A percentile compares a stretch with the other conserved stretches of the same genome.
Evolutionary conservation across 805 yeast genomes (phyloP).

Genomic region (Cyberlindnera lachancei): DNA sequence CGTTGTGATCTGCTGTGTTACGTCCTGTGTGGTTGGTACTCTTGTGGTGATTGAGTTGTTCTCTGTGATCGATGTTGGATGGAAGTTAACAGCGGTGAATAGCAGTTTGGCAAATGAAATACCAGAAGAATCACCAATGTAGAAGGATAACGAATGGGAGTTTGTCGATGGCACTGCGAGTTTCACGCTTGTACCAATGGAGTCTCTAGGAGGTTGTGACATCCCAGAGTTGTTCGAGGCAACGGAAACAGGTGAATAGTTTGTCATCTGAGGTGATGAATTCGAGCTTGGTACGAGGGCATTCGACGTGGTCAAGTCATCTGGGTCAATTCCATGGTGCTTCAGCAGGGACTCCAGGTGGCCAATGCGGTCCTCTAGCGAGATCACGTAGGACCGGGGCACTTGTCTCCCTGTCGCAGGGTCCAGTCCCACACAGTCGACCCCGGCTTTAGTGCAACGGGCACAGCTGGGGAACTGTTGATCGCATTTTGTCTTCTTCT

Average conservation of each 20-base stretch:
- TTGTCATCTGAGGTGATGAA: not conserved
- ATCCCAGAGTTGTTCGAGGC: slow-evolving; percentile 3
- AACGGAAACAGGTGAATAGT: slow-evolving; percentile 3
- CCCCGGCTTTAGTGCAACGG: slow-evolving; percentile 51
- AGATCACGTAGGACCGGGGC: slow-evolving; percentile 71
- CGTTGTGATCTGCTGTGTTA: slow-evolving; percentile 24
- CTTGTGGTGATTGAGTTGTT: slow-evolving; percentile 22
- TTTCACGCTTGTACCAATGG: slow-evolving; percentile 19
- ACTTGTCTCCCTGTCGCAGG: slow-evolving; percentile 84
- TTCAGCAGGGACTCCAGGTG: slow-evolving; percentile 45
- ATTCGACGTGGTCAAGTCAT: slow-evolving; percentile 3
- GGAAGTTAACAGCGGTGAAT: slow-evolving; percentile 68
- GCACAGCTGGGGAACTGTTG: slow-evolving; percentile 49
- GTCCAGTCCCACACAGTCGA: slow-evolving; percentile 76
- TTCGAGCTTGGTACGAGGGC: too few species aligned
- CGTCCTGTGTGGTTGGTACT: slow-evolving; percentile 16
- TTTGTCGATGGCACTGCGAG: slow-evolving; percentile 10
- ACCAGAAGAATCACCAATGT: slow-evolving; percentile 47
- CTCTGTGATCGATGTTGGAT: slow-evolving; percentile 26
- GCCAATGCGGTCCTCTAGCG: slow-evolving; percentile 58
- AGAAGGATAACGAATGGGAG: slow-evolving; percentile 20
- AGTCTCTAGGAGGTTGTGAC: slow-evolving; percentile 5
- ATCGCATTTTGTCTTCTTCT: slow-evolving; percentile 59
- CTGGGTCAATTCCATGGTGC: slow-evolving; percentile 34
- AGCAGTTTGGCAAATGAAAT: slow-evolving; percentile 71